Evolutionary conservation across 257 asterid genomes (phyloP).

Genomic region (Striga asiatica): DNA sequence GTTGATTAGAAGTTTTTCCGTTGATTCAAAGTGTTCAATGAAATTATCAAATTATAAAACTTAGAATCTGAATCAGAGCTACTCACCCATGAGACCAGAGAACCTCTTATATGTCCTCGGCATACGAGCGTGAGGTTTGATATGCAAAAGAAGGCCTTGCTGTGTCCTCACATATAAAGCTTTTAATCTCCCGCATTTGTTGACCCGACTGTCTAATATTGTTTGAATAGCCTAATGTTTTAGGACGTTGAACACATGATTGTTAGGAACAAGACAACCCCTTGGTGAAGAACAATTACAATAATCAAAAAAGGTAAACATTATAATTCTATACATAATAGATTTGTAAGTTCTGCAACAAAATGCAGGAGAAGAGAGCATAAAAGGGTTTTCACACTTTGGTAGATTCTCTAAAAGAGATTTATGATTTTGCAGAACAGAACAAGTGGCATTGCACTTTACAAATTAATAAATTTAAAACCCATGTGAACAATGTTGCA

Average conservation of each 20-base stretch:
- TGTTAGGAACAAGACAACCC: conserved; percentile 7
- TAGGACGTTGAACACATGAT: not conserved
- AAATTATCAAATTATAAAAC: not conserved
- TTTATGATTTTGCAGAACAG: not conserved
- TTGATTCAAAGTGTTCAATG: too few relatives aligned
- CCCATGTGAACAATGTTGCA: not conserved
- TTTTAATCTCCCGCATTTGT: conserved; percentile 67
- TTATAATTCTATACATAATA: not conserved
- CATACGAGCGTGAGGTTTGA: conserved; percentile 81
- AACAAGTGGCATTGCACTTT: not conserved
- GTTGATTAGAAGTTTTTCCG: not conserved
- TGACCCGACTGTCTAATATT: conserved; percentile 75
- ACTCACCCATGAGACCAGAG: conserved; percentile 86
- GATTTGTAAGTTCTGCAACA: not conserved
- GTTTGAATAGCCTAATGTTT: conserved; percentile 56
- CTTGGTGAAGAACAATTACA: not conserved
- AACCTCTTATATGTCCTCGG: conserved; percentile 86
- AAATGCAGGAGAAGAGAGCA: not conserved
- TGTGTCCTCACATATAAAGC: conserved; percentile 81
- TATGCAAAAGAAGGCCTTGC: conserved; percentile 66
- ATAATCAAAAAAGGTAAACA: not conserved
- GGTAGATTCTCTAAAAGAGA: not conserved
- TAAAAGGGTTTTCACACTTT: too few relatives aligned
- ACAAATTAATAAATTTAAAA: not conserved
- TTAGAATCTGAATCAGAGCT: not conserved